A percentile compares a stretch with the other conserved stretches of the same genome.
These are phyloP conservation scores for Calocera viscosa DNA, from an alignment of 768 basidiomycete genomes.

Conservation along the genomic window DNA sequence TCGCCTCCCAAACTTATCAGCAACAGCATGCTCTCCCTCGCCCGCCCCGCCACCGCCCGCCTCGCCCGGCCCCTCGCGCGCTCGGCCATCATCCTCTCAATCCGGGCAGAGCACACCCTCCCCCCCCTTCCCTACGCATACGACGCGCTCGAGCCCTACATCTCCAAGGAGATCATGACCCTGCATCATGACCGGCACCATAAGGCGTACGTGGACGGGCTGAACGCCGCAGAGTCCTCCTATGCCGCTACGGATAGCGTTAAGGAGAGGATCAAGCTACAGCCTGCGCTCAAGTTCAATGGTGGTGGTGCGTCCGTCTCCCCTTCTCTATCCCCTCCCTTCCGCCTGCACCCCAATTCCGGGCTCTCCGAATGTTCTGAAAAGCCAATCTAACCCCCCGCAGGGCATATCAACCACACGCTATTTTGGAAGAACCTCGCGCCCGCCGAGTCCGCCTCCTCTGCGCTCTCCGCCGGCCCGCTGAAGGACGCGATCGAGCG, in stretches of 20 bases:
- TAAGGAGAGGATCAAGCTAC: constrained; percentile 69
- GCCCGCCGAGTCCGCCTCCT: constrained; percentile 51
- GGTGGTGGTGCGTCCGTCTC: constrained; percentile 58
- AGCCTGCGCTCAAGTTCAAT: constrained; percentile 91
- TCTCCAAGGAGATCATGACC: constrained; percentile 85
- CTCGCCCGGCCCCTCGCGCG: constrained; percentile 33
- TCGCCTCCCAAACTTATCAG: constrained; percentile 13
- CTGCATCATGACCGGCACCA: constrained; percentile 81
- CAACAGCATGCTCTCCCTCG: constrained; percentile 38
- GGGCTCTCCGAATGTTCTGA: too few relatives aligned
- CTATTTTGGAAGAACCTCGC: constrained; percentile 98
- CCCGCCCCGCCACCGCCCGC: constrained; percentile 37
- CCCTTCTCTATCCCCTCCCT: background rate
- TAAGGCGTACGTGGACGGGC: constrained; percentile 84
- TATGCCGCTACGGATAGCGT: constrained; percentile 42
- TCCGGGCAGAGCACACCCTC: constrained; percentile 47
- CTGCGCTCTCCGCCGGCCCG: constrained; percentile 49
- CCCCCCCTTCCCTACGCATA: constrained; percentile 71
- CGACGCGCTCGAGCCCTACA: constrained; percentile 83
- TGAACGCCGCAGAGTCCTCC: constrained; percentile 85
- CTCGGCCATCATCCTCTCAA: constrained; percentile 22
- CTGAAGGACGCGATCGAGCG: constrained; percentile 63
- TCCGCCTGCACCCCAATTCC: background rate
- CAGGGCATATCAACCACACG: constrained; percentile 88
- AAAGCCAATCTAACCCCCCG: background rate